Evolutionary conservation across 2,329 filamentous ascomycete species (phyloP).

Genomic region (Aspergillus eucalypticola): DNA sequence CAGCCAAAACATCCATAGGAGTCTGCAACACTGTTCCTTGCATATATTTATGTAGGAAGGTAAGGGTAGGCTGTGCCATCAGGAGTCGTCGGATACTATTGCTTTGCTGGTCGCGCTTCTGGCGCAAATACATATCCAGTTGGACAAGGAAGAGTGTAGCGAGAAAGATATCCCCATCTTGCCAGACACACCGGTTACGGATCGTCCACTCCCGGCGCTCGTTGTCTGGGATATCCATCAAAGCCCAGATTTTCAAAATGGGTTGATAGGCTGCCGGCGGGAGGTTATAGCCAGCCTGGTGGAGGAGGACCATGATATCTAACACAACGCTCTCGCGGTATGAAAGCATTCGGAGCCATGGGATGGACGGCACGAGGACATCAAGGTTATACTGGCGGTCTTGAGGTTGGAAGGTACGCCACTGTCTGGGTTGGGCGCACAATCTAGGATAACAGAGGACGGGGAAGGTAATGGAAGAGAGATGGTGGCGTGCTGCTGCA

Average conservation of each 20-base stretch:
- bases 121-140: constrained; percentile 67
- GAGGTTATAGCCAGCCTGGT: constrained; percentile 58
- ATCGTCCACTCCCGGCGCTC: constrained; percentile 57
- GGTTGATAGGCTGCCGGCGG: constrained; percentile 50
- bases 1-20: constrained; percentile 54
- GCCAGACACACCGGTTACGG: constrained; percentile 56
- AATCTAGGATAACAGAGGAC: constrained; percentile 61
- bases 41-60: constrained; percentile 61
- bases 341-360: constrained; percentile 68
- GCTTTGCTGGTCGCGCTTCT: constrained; percentile 55
- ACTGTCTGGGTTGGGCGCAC: constrained; percentile 55
- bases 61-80: constrained; percentile 60
- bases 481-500: neutral
- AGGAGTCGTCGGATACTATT: constrained; percentile 58
- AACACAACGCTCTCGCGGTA: constrained; percentile 58
- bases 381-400: constrained; percentile 20
- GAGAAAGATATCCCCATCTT: constrained; percentile 61
- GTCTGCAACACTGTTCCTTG: constrained; percentile 56
- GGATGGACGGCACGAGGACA: constrained; percentile 59
- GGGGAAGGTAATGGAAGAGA: constrained; percentile 47
- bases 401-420: neutral
- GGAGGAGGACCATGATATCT: constrained; percentile 65
- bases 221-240: constrained; percentile 67
- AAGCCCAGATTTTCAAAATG: constrained; percentile 69
- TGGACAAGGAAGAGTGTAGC: constrained; percentile 69